Percentiles rank a stretch among this genome's conserved stretches.
Conservation (phyloP, 2,329 filamentous ascomycete species). For the Westerdykella aurantiaca region DNA sequence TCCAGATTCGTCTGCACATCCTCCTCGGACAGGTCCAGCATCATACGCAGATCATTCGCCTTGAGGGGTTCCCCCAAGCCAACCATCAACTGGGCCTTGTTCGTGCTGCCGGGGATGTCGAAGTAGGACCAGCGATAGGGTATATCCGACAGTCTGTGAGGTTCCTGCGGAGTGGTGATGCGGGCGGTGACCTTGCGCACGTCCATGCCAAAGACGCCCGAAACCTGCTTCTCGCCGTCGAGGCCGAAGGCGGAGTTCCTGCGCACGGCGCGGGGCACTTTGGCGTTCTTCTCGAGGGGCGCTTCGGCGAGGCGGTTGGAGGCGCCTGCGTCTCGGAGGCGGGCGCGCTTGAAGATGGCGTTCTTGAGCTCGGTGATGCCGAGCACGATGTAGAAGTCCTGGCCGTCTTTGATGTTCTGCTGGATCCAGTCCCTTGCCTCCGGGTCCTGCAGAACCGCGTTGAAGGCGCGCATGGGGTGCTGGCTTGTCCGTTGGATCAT, state of each 20-base stretch:
- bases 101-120: constrained; percentile 20
- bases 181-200: constrained; percentile 25
- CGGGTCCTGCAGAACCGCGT: constrained; percentile 30
- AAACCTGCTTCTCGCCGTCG: constrained; percentile 26
- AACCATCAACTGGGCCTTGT: constrained; percentile 33
- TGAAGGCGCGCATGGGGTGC: constrained; percentile 21
- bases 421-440: constrained; percentile 31
- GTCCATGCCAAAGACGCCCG: constrained; percentile 36
- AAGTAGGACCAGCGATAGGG: constrained; percentile 31
- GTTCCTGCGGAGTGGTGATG: constrained; percentile 29
- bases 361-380: constrained; percentile 37
- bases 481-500: constrained; percentile 35
- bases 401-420: constrained; percentile 20
- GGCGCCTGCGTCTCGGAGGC: constrained; percentile 31
- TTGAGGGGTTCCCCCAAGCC: constrained; percentile 30
- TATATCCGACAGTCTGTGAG: constrained; percentile 28
- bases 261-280: constrained; percentile 28
- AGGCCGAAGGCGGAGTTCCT: constrained; percentile 24
- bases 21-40: constrained; percentile 34
- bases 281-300: constrained; percentile 29
- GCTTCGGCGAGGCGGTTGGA: constrained; percentile 30
- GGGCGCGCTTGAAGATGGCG: constrained; percentile 33
- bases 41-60: constrained; percentile 33
- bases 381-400: constrained; percentile 32
- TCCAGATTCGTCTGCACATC: constrained; percentile 33